phyloP scores from a whole-genome alignment of 139 green algal species.

The Mychonastes homosphaera region DNA sequence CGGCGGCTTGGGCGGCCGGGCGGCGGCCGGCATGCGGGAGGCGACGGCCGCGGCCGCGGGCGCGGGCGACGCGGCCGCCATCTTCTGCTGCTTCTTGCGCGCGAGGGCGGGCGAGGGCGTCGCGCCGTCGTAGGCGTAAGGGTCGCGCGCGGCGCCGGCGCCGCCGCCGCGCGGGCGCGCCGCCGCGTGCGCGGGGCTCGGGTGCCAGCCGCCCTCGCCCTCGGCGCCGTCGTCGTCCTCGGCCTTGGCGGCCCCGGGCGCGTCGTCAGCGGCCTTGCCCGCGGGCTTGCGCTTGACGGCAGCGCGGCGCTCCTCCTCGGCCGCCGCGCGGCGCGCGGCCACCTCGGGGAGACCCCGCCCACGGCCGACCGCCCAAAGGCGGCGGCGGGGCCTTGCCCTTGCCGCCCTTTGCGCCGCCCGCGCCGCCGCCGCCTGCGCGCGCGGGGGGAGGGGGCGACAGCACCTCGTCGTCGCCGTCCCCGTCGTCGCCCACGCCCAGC shows the following conservation, averaged over 20 bases:
- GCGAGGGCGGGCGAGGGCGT: conserved; percentile 24
- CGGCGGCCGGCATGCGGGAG: not conserved
- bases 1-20: conserved; percentile 4
- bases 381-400: too few species aligned
- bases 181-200: not conserved
- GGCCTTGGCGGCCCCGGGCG: conserved; percentile 18
- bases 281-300: conserved; percentile 14
- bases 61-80: not conserved
- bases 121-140: conserved; percentile 6
- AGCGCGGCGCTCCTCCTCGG: too few species aligned
- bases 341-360: too few species aligned
- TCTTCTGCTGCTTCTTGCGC: conserved; percentile 11
- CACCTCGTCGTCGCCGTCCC: too few species aligned
- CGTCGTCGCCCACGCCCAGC: too few species aligned
- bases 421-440: too few species aligned
- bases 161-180: not conserved
- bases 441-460: too few species aligned
- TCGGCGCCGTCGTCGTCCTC: too few species aligned
- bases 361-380: too few species aligned
- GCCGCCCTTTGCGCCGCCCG: too few species aligned
- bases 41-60: conserved; percentile 5
- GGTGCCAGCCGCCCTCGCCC: conserved; percentile 5
- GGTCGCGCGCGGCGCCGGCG: conserved; percentile 7
- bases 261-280: conserved; percentile 14
- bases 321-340: too few species aligned